These are phyloP conservation scores for Penicillium pancosmium DNA, from an alignment of 495 filamentous ascomycete genomes.

Conservation along the genomic window DNA sequence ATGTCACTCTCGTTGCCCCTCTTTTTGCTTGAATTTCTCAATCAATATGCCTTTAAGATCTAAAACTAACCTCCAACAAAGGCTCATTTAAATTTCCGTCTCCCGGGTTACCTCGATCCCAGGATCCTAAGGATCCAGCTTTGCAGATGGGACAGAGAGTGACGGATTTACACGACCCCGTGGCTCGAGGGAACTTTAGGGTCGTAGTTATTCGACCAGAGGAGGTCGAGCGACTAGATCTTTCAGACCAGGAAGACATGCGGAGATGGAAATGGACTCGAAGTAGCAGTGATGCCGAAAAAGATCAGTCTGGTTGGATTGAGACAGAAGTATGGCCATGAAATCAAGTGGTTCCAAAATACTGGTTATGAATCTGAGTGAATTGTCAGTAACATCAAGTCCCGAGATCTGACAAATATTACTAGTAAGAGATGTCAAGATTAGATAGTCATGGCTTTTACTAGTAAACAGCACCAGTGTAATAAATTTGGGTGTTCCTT, in stretches of 20 bases:
- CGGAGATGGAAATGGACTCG: conserved; percentile 68
- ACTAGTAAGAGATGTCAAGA: too few relatives aligned
- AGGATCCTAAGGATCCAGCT: conserved; percentile 46
- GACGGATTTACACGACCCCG: conserved; percentile 62
- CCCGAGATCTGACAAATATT: too few relatives aligned
- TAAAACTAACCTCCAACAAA: conserved; percentile 18
- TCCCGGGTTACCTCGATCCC: conserved; percentile 63
- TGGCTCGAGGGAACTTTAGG: conserved; percentile 79
- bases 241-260: conserved; percentile 65
- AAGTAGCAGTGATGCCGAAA: conserved; percentile 32
- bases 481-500: too few relatives aligned
- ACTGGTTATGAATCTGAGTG: not conserved
- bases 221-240: conserved; percentile 76
- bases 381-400: too few relatives aligned
- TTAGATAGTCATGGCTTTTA: too few relatives aligned
- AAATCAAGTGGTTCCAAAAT: not conserved
- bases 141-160: conserved; percentile 69
- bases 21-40: too few relatives aligned
- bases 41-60: not conserved
- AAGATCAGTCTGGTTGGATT: conserved; percentile 61
- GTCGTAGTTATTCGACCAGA: conserved; percentile 82
- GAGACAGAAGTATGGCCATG: conserved; percentile 83
- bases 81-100: conserved; percentile 76
- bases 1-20: conserved; percentile 20
- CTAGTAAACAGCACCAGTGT: too few relatives aligned